phyloP scores from a whole-genome alignment of 345 rosid species.

The Sapria himalayana region DNA sequence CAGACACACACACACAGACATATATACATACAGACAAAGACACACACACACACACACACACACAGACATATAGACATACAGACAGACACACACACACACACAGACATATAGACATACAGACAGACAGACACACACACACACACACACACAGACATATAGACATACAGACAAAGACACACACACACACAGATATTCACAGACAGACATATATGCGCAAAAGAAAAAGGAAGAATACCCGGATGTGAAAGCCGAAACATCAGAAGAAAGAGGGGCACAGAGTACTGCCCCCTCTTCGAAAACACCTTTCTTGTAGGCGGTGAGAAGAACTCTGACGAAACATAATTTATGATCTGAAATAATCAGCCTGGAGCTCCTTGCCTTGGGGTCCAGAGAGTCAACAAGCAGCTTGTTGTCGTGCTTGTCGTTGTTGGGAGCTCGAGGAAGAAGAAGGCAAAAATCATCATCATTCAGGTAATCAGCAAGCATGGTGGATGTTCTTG shows the following conservation, averaged over 20 bases:
- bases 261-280: slow-evolving; percentile 36
- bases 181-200: neutral
- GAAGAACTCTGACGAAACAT: slow-evolving; percentile 55
- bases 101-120: no score
- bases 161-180: no score
- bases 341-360: slow-evolving; percentile 18
- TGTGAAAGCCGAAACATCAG: slow-evolving; percentile 32
- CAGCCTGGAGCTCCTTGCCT: slow-evolving; percentile 11
- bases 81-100: no score
- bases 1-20: no score
- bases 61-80: neutral
- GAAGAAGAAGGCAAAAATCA: slow-evolving; percentile 22
- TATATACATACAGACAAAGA: neutral
- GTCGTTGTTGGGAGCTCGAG: slow-evolving; percentile 14
- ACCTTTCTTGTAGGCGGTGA: slow-evolving; percentile 57
- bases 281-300: slow-evolving; percentile 69
- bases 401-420: slow-evolving; percentile 16
- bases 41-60: neutral
- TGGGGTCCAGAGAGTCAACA: no score
- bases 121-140: no score
- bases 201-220: slow-evolving; percentile 1
- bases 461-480: slow-evolving; percentile 20
- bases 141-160: no score
- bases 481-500: slow-evolving; percentile 36
- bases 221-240: slow-evolving; percentile 23